Base-by-base conservation (phyloP, 148 eudicot genomes). In the Silene latifolia region DNA sequence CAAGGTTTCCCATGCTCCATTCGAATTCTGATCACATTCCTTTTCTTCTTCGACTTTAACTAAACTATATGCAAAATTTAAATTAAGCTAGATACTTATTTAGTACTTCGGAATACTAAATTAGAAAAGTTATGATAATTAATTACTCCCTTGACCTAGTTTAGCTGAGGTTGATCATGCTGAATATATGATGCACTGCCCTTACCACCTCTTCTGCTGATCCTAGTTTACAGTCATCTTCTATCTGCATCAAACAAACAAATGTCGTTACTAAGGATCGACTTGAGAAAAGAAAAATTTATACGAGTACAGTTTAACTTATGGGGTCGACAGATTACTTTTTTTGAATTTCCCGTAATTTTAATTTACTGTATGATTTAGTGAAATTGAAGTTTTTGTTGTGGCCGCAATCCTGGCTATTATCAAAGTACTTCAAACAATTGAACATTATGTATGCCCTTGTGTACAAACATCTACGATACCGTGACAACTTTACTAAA, bases 181-280 rank as follows among this genome's bases (percentile, higher is more conserved):
- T 82, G 80, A 87, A 84, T 70, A 87, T 80, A 42, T 82, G 87
- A 79, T 82, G 89, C 44, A 84, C 87, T 42, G 85, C 83, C 51
- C 76, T 82, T 58, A 79, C 86, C 59, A 87, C 79, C 61, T 83
- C 84, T 18, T 82, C 87, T 64, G 87, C 89, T 42, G 89, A 73
- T 80, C 83, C 82, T 73, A 84, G 73, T 67, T 78, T 74, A 74
- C 89, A 87, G 4, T 78, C 87, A 35, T 87, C 89, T 80, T 87
- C 89, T 78, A 87, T 82, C 89, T 87, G 87, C 77, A 67, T 57
- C 56, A 5, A n/a, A 8, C 6, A 63, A 54, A 32, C 69, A 0
- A n/a, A 67, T 5, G 21, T 3, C 42, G n/a, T 66, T 8, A 66
- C 12, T 10, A 4, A 35, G 1, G 12, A 59, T 6, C 63, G 10